Base-by-base conservation (phyloP, 2,329 filamentous ascomycete genomes). In the Aspergillus persii region DNA sequence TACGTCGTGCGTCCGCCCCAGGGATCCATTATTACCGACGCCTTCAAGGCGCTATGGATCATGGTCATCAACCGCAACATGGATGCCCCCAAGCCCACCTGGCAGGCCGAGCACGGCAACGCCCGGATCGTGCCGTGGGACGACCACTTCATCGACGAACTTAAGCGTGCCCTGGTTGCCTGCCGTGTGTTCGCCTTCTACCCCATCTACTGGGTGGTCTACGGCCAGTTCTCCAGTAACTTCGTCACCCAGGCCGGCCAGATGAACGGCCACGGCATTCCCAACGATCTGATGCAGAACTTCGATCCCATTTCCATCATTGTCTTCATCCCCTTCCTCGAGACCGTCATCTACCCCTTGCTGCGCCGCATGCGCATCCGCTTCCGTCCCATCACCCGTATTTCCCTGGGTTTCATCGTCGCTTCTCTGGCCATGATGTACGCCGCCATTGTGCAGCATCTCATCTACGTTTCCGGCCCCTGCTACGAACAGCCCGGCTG, bases 241-340 rank as follows among this genome's bases (percentile, higher is more conserved):
- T 82, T 89, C 64, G 84, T 87, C 65, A 86, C 86, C 11, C 89
- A 91, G 73, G 83, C 82, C 54, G 78, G 76, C n/a, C 80, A 80
- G 61, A 85, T 86, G 89, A 68, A 83, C 55, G 83, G 88, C 2
- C 80, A 89, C 69, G 89, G 89, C 33, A 83, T 91, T 3, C 90
- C 90, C 68, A 93, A 93, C 79, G 90, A 93, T 70, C 78, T 92
- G 58, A 84, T 93, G 68, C 84, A 87, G 72, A 92, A 92, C 76
- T 79, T 93, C 46, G 88, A 92, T 73, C 89, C 90, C 5, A 85
- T 93, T 63, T 84, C 88, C 29, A 85, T 92, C 62, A 84, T 93
- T 66, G 86, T 93, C 69, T 84, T 92, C 74, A 89, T 92, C 52
- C 89, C 89, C 2, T 77, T 92, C 62, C 83, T 87, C 63, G 89